A percentile compares a stretch with the other conserved stretches of the same genome.
Evolutionary conservation across 345 rosid species (phyloP).

Genomic region (Citrus sinensis): DNA sequence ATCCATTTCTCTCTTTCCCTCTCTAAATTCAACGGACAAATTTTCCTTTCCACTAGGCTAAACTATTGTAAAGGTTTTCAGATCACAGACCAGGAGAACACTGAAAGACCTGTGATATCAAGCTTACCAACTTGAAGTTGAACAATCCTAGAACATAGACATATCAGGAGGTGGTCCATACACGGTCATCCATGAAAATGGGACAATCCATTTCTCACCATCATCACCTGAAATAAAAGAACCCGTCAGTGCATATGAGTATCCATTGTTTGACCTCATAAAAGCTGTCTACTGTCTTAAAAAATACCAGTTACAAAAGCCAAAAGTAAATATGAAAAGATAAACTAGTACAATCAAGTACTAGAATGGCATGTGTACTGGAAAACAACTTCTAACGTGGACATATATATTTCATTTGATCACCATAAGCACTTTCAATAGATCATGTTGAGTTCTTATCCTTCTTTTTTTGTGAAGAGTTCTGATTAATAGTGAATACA

Average conservation of each 20-base stretch:
- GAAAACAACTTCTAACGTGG: neutral
- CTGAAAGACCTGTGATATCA: neutral
- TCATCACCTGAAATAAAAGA: constrained; percentile 47
- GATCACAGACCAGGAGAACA: neutral
- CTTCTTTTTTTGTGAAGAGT: no score
- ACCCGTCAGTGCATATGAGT: neutral
- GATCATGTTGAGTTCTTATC: neutral
- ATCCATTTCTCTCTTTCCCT: neutral
- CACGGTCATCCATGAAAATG: constrained; percentile 77
- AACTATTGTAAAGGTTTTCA: neutral
- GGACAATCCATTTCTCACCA: constrained; percentile 57
- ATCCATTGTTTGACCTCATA: neutral
- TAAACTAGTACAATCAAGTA: neutral
- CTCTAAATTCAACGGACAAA: neutral
- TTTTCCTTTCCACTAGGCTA: neutral
- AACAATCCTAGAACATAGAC: constrained; percentile 55
- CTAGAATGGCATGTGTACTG: neutral
- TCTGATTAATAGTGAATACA: no score
- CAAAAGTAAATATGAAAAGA: no score
- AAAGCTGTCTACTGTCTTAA: neutral
- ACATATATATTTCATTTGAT: neutral
- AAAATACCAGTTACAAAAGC: neutral
- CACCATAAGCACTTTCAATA: neutral
- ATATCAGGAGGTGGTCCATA: constrained; percentile 91
- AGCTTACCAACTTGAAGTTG: neutral